Base-by-base conservation (phyloP, 176 grass and related monocot genomes). In the Triticum urartu region DNA sequence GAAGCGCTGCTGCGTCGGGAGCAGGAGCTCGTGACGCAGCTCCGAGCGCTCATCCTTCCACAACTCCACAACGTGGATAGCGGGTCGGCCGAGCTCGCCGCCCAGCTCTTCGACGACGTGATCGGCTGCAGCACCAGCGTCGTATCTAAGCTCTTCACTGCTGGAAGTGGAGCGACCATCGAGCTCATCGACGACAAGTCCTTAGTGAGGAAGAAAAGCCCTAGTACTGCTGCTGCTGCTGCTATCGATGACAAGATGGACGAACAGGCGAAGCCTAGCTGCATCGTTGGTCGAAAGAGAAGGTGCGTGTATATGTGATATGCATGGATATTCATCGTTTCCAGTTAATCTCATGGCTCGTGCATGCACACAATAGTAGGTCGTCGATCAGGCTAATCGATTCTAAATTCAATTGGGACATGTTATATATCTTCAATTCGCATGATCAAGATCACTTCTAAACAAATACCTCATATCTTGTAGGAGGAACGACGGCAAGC, bases 11-110 rank as follows among this genome's bases (percentile, higher is more conserved):
- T 87, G 17, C 64, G 14, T 14, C 67, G 84, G 36, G 73, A 76
- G 40, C 89, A 73, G 35, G 72, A 65, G 40, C 84, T 87, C 32
- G 43, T 78, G 79, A 64, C 68, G 7, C 79, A 86, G 40, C 89
- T 90, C 40, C 79, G 73, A 22, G 79, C 89, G 5, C 38, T 90
- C 11, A 64, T 87, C 10, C 79, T 90, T 1, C 79, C 83, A 11
- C 21, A 64, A 33, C 65, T 79, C n/a, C 79, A 64, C 1, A 28
- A 5, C 4, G 36, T 15, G 35, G 35, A 67, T 36, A 30, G 7
- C 6, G 42, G 42, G 7, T 75, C 72, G 6, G 72, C 42, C 1
- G 42, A 75, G 42, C 24, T 75, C 72, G 72, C 72, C 6, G 11
- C 30, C 42, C 72, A 75, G 42, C 72, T 75, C 72, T 50, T 75